Percentiles rank a stretch among this genome's conserved stretches.
These are phyloP conservation scores for Nitzschia sp. DNA, from an alignment of 108 stramenopile genomes.

Conservation along the genomic window DNA sequence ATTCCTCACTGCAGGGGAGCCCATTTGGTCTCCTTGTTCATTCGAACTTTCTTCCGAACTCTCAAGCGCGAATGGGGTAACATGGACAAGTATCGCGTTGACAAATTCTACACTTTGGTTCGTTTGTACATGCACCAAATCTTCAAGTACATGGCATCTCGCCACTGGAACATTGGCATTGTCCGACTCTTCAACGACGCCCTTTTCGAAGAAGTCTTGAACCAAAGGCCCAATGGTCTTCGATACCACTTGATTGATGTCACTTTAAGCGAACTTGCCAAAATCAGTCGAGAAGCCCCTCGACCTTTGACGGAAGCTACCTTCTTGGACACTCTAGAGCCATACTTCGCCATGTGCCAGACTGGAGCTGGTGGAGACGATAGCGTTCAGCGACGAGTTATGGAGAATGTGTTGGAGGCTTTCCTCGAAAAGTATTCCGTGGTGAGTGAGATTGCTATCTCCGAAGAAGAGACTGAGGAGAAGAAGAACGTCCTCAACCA, in stretches of 20 bases:
- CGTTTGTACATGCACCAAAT: slow-evolving; percentile 75
- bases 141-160: slow-evolving; percentile 84
- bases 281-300: slow-evolving; percentile 61
- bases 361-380: slow-evolving; percentile 51
- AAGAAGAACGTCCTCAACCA: slow-evolving; percentile 58
- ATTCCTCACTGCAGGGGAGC: slow-evolving; percentile 82
- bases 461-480: slow-evolving; percentile 33
- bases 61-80: slow-evolving; percentile 86
- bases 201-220: slow-evolving; percentile 78
- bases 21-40: slow-evolving; percentile 76
- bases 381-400: slow-evolving; percentile 64
- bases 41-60: slow-evolving; percentile 82
- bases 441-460: slow-evolving; percentile 43
- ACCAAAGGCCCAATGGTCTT: slow-evolving; percentile 79
- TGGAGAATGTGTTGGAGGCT: slow-evolving; percentile 75
- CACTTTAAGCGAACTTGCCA: slow-evolving; percentile 76
- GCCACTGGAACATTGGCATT: slow-evolving; percentile 83
- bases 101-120: slow-evolving; percentile 90
- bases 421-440: slow-evolving; percentile 80
- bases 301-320: slow-evolving; percentile 79
- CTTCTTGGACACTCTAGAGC: slow-evolving; percentile 81
- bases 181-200: slow-evolving; percentile 85
- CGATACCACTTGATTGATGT: slow-evolving; percentile 89
- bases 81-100: slow-evolving; percentile 91
- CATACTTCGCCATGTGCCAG: slow-evolving; percentile 78